A percentile compares a stretch with the other conserved stretches of the same genome.
Evolutionary conservation across 1,139 yeast species (phyloP).

Genomic region (Entelexis paramagnoliae): DNA sequence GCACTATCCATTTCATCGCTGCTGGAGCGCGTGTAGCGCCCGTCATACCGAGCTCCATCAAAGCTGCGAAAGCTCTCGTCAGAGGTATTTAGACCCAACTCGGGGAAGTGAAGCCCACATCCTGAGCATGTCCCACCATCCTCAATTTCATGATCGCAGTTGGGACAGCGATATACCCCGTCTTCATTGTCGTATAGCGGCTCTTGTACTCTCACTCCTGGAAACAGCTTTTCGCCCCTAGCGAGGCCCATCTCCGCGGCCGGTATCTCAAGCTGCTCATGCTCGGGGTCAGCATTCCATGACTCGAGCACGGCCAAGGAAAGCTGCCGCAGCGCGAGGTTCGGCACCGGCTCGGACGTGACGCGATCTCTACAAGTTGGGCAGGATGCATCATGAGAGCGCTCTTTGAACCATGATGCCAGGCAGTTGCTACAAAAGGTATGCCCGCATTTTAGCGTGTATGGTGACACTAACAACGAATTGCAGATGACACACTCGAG

Average conservation of each 20-base stretch:
- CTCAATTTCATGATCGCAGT: slow-evolving; percentile 70
- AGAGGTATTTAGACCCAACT: not conserved
- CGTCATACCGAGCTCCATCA: slow-evolving; percentile 1
- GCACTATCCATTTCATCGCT: slow-evolving; percentile 16
- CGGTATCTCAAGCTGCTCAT: not conserved
- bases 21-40: not conserved
- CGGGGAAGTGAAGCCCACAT: slow-evolving; percentile 30
- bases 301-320: slow-evolving; percentile 24
- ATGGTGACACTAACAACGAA: slow-evolving; percentile 33
- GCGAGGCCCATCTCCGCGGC: not conserved
- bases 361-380: slow-evolving; percentile 46
- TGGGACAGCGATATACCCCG: slow-evolving; percentile 69
- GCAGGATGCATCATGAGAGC: slow-evolving; percentile 35
- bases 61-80: slow-evolving; percentile 13
- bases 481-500: slow-evolving; percentile 31
- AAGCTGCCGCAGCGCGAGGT: slow-evolving; percentile 35
- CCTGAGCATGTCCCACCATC: slow-evolving; percentile 46
- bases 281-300: slow-evolving; percentile 14
- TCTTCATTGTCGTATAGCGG: slow-evolving; percentile 47
- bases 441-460: slow-evolving; percentile 33
- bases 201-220: not conserved
- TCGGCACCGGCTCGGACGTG: slow-evolving; percentile 38
- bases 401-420: slow-evolving; percentile 42
- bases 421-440: slow-evolving; percentile 39
- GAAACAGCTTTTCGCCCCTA: not conserved